These are phyloP conservation scores for Hanseniaspora jakobsenii DNA, from an alignment of 805 yeast species.

Conservation along the genomic window DNA sequence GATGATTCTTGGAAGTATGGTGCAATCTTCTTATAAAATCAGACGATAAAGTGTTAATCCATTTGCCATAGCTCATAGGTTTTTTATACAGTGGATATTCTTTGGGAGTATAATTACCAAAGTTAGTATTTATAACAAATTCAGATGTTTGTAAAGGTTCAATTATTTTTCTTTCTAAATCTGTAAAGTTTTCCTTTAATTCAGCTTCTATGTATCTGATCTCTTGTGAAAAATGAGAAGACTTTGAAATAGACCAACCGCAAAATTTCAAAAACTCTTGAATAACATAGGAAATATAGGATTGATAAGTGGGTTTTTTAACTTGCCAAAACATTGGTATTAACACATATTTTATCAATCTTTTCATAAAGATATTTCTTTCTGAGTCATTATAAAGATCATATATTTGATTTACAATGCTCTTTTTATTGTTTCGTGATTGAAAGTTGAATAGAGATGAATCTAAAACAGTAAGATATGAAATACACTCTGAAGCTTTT, in stretches of 20 bases:
- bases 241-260: slow-evolving; percentile 36
- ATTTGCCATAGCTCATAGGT: slow-evolving; percentile 45
- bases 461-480: slow-evolving; percentile 69
- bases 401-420: slow-evolving; percentile 35
- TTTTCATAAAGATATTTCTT: slow-evolving; percentile 48
- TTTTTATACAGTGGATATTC: slow-evolving; percentile 54
- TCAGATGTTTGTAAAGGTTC: slow-evolving; percentile 64
- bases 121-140: slow-evolving; percentile 48
- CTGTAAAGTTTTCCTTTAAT: slow-evolving; percentile 50
- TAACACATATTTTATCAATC: slow-evolving; percentile 55
- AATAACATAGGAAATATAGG: slow-evolving; percentile 75
- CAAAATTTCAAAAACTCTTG: slow-evolving; percentile 69
- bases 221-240: no score
- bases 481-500: slow-evolving; percentile 56
- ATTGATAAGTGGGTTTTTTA: slow-evolving; percentile 71
- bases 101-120: slow-evolving; percentile 35
- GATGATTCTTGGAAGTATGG: not conserved
- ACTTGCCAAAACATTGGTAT: slow-evolving; percentile 84
- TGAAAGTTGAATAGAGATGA: slow-evolving; percentile 40
- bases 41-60: slow-evolving; percentile 62
- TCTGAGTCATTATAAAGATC: slow-evolving; percentile 56
- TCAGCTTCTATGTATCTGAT: slow-evolving; percentile 30
- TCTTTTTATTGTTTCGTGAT: slow-evolving; percentile 24
- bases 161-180: slow-evolving; percentile 57
- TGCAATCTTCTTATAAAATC: slow-evolving; percentile 42